These are phyloP conservation scores for Gossypium anomalum DNA, from an alignment of 345 rosid genomes.

Conservation along the genomic window DNA sequence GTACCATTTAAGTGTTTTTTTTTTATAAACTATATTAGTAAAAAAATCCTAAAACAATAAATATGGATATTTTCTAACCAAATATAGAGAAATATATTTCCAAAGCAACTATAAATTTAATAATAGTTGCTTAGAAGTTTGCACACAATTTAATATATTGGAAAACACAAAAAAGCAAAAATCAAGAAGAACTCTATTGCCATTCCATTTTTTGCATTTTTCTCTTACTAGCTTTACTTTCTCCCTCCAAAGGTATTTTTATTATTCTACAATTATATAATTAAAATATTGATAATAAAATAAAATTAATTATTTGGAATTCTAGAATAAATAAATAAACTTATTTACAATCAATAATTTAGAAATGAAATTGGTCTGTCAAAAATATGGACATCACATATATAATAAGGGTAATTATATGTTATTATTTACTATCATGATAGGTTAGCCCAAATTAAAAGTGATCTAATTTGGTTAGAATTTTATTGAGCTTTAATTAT, in stretches of 20 bases:
- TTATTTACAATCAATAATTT: neutral
- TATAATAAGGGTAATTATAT: too few relatives aligned
- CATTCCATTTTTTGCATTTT: neutral
- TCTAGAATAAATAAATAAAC: neutral
- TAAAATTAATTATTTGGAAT: too few relatives aligned
- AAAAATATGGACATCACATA: too few relatives aligned
- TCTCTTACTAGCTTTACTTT: neutral
- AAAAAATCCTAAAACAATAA: too few relatives aligned
- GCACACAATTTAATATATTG: neutral
- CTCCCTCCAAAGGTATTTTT: neutral
- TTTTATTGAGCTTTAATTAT: too few relatives aligned
- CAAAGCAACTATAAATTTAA: neutral
- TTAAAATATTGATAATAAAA: too few relatives aligned
- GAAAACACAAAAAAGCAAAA: neutral
- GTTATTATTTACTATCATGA: too few relatives aligned
- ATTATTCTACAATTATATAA: too few relatives aligned
- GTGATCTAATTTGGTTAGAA: too few relatives aligned
- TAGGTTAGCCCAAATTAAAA: too few relatives aligned
- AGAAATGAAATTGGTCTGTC: neutral
- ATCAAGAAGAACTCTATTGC: neutral
- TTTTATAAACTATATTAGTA: too few relatives aligned
- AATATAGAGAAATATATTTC: neutral
- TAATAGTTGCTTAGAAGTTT: neutral
- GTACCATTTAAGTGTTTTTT: too few relatives aligned
- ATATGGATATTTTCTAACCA: neutral